Evolutionary conservation across 345 rosid genomes (phyloP).

Genomic region (Syzygium oleosum): DNA sequence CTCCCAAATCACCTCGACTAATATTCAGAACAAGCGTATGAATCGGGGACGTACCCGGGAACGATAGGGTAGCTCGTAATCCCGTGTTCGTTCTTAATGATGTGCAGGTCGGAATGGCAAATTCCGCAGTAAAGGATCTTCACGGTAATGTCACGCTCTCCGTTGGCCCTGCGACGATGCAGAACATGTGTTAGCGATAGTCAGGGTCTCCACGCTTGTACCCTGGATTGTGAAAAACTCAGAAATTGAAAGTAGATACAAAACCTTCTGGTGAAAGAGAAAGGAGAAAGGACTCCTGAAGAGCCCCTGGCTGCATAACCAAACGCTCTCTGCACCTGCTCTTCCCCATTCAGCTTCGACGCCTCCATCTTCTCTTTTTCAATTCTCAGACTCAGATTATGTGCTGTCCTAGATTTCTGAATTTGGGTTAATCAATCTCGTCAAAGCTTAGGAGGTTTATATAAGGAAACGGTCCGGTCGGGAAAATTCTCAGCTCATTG

Average conservation of each 20-base stretch:
- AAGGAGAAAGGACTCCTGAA: conserved; percentile 8
- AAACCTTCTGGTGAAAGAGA: conserved; percentile 10
- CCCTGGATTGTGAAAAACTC: no score
- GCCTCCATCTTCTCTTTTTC: not conserved
- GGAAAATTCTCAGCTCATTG: not conserved
- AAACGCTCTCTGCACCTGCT: not conserved
- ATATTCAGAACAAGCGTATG: not conserved
- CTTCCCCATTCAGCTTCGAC: not conserved
- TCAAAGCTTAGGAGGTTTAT: not conserved
- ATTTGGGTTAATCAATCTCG: not conserved
- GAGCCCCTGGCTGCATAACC: conserved; percentile 4
- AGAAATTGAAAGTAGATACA: not conserved
- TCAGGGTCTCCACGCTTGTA: not conserved
- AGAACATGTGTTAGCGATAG: not conserved
- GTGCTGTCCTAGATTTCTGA: not conserved
- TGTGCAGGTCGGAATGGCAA: conserved; percentile 1
- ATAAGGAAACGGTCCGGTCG: not conserved
- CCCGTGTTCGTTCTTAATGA: not conserved
- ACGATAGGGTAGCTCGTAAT: conserved; percentile 2
- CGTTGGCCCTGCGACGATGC: not conserved
- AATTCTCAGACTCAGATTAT: not conserved
- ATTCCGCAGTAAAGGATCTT: not conserved
- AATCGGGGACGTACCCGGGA: not conserved
- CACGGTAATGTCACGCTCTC: not conserved
- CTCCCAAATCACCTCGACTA: not conserved